A percentile compares a stretch with the other conserved stretches of the same genome.
These are phyloP conservation scores for Mycosphaerella sp. DNA, from an alignment of 2,329 filamentous ascomycete genomes.

Conservation along the genomic window DNA sequence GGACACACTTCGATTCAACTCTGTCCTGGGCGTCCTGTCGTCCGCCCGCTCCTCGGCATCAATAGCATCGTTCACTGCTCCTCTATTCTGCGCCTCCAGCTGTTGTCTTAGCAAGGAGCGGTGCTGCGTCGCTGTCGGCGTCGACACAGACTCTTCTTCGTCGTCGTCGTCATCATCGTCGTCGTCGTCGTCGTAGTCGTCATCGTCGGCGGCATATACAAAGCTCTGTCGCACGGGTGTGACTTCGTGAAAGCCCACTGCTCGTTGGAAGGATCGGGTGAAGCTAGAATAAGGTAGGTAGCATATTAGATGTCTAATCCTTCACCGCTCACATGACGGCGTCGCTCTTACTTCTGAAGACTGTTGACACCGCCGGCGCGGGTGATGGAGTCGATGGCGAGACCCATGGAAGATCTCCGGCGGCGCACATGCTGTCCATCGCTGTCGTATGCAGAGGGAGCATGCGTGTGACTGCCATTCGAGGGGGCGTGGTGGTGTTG, in stretches of 20 bases:
- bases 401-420: conserved; percentile 44
- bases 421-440: conserved; percentile 31
- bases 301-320: neutral
- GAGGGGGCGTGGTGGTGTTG: conserved; percentile 22
- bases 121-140: conserved; percentile 27
- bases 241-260: conserved; percentile 81
- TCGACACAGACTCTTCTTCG: conserved; percentile 43
- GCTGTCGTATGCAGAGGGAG: conserved; percentile 17
- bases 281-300: conserved; percentile 67
- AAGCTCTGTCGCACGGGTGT: conserved; percentile 74
- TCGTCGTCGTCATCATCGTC: conserved; percentile 46
- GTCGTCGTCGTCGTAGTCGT: conserved; percentile 43
- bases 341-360: conserved; percentile 51
- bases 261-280: conserved; percentile 84
- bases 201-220: conserved; percentile 43
- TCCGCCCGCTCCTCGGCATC: conserved; percentile 18
- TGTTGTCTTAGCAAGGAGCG: conserved; percentile 30
- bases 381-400: conserved; percentile 48
- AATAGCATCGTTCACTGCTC: conserved; percentile 19
- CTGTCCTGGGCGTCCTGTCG: conserved; percentile 31
- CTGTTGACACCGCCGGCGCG: conserved; percentile 88
- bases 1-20: conserved; percentile 16
- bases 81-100: conserved; percentile 28
- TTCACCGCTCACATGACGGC: neutral
- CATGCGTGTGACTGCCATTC: conserved; percentile 14